Evolutionary conservation across 2,329 filamentous ascomycete genomes (phyloP), one percentile per base, ranked within the genome.

Genomic region (Orbilia ellipsospora): DNA sequence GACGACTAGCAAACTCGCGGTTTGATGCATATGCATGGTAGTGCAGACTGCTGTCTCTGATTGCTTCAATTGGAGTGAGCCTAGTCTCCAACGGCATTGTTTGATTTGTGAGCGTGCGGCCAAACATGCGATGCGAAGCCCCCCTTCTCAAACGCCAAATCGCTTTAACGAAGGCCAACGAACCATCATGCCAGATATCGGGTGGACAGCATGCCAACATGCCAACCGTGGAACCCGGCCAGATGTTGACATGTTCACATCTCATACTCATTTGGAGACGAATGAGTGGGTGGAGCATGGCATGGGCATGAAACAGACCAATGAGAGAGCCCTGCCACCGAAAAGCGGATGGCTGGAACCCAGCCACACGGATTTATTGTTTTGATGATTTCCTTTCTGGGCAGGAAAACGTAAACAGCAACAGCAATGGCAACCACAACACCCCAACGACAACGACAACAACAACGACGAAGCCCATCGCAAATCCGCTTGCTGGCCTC

Each of bases 331-430:
- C 31, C 31, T 6, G 31, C 31, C 31, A 36, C 31, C 31, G 31
- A 36, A 36, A 36, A 36, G 31, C 31, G 31, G 28, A 55, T 40
- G 60, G 60, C 60, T 63, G 60, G 62, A 45, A 15, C 70, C 70
- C 70, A 74, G 70, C 70, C 70, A 74, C 70, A 62, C 62, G 31
- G 54, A 64, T 72, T 67, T 36, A 36, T 66, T 73, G 70, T 74
- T 74, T 66, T 74, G 70, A 50, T 59, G 28, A 44, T 74, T 67
- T 62, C 64, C 57, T 51, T 57, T 74, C 45, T 67, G 56, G 70
- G 64, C 57, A 44, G 52, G 48, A 23, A 57, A 74, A 68, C 56
- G 70, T 74, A 74, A 74, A 74, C 70, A 74, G 64, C 70, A 74
- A 74, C 70, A 64, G 63, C 54, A 20, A 56, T 45, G 50, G 64